Conservation (phyloP, 1,284 basidiomycete species). For the Ustilago vetiveriae region DNA sequence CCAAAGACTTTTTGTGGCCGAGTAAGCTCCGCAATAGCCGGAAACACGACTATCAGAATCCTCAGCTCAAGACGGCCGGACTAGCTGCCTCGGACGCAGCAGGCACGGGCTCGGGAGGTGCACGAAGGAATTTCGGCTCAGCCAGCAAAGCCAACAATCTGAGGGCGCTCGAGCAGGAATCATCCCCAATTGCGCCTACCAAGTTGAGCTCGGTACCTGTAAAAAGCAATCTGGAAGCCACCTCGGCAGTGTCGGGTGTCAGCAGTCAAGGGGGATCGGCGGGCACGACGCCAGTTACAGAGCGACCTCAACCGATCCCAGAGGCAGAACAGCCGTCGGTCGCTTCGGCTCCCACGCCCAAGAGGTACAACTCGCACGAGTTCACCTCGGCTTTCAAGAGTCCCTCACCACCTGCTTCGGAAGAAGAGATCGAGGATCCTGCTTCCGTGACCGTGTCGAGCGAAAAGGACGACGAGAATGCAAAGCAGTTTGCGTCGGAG, state of each 20-base stretch:
- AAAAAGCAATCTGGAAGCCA: conserved; percentile 6
- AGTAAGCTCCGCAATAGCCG: conserved; percentile 55
- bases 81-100: conserved; percentile 54
- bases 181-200: neutral
- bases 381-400: conserved; percentile 43
- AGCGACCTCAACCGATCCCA: conserved; percentile 22
- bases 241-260: conserved; percentile 24
- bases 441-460: neutral
- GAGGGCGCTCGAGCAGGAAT: conserved; percentile 4
- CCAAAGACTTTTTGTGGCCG: conserved; percentile 55
- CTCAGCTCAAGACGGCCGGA: conserved; percentile 52
- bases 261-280: neutral
- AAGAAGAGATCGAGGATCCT: conserved; percentile 1
- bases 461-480: conserved; percentile 19
- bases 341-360: conserved; percentile 23
- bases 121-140: conserved; percentile 54
- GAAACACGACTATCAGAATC: conserved; percentile 64
- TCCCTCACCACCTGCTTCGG: conserved; percentile 33
- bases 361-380: conserved; percentile 49
- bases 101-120: conserved; percentile 54
- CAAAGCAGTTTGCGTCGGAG: conserved; percentile 36
- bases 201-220: neutral
- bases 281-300: neutral
- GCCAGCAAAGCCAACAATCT: conserved; percentile 30
- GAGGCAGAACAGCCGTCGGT: conserved; percentile 20